Percentiles rank a stretch among this genome's conserved stretches.
Evolutionary conservation across 2,329 filamentous ascomycete genomes (phyloP).

Genomic region (Eutypa lata): DNA sequence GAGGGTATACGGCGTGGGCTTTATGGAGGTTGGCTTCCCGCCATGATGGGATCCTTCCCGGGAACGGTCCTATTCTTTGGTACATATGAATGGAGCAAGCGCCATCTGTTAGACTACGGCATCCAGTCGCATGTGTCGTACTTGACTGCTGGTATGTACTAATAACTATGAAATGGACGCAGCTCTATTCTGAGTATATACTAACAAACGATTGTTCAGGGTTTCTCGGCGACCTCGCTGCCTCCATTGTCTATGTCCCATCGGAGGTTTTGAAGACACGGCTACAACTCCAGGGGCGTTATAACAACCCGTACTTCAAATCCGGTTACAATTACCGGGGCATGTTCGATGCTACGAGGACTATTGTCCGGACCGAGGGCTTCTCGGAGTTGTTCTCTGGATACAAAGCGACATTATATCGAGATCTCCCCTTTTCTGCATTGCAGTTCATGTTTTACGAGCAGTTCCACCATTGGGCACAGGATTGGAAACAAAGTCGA

Average conservation of each 20-base stretch:
- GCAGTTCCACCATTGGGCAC: constrained; percentile 81
- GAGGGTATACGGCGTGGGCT: constrained; percentile 83
- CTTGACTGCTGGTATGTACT: constrained; percentile 67
- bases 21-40: constrained; percentile 91
- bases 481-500: constrained; percentile 70
- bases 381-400: constrained; percentile 86
- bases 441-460: constrained; percentile 98
- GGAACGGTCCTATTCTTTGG: constrained; percentile 96
- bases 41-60: constrained; percentile 86
- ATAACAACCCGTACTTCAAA: constrained; percentile 90
- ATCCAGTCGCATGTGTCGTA: constrained; percentile 82
- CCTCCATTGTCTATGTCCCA: constrained; percentile 90
- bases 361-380: constrained; percentile 81
- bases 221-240: constrained; percentile 89
- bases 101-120: constrained; percentile 79
- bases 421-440: constrained; percentile 92
- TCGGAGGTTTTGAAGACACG: constrained; percentile 98
- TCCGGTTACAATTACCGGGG: constrained; percentile 95
- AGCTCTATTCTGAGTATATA: constrained; percentile 1
- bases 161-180: neutral
- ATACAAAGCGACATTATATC: constrained; percentile 93
- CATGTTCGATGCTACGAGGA: constrained; percentile 78
- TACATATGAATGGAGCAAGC: constrained; percentile 92
- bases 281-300: constrained; percentile 87
- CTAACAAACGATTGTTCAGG: constrained; percentile 46